Evolutionary conservation across 1,139 yeast species (phyloP), one percentile per base, ranked within the genome.

Genomic region (Suhomyces terraborum): DNA sequence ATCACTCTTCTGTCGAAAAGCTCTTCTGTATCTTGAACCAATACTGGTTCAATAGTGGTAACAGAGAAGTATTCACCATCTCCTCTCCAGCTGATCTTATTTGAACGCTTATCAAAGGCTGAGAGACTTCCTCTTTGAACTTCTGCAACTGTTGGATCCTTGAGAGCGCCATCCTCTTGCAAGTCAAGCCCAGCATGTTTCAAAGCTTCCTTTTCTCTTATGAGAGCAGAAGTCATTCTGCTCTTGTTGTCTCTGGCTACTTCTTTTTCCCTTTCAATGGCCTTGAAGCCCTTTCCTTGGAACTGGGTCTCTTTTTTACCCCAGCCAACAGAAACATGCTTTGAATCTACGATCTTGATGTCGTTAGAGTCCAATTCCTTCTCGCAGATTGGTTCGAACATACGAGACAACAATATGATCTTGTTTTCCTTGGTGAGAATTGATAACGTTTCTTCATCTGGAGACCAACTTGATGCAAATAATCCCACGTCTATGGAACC

Each of bases 291-390:
- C 54, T 79, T 83, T 37, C 99, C 99, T 62, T 87, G 84, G 62
- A 94, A 94, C 64, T 94, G 99, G 0, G 99, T 94, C 62, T 93
- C 98, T 49, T 85, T 83, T 52, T 86, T 87, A 56, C 99, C 99
- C 99, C 99, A 94, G 14, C 99, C 99, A 27, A 93, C 97, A 16
- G 95, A 84, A 24, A 94, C 97, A 56, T 93, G 96, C 53, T 84
- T 84, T 3, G 91, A 82, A 41, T 80, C 76, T 29, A 79, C 67
- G 30, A 70, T 66, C 36, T 65, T 63, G 38, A 89, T 71, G 59
- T 93, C 98, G 12, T 75, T 76, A 1, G 78, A 69, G 38, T 77
- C 69, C 46, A 91, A 65, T 13, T 53, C 50, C 39, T 74, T 71
- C 55, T 93, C 97, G 9, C 80, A 68, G 20, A 93, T 75, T 5